Evolutionary conservation across 352 stramenopile genomes (phyloP), one percentile per base, ranked within the genome.

Genomic region (Peronospora belbahrii): DNA sequence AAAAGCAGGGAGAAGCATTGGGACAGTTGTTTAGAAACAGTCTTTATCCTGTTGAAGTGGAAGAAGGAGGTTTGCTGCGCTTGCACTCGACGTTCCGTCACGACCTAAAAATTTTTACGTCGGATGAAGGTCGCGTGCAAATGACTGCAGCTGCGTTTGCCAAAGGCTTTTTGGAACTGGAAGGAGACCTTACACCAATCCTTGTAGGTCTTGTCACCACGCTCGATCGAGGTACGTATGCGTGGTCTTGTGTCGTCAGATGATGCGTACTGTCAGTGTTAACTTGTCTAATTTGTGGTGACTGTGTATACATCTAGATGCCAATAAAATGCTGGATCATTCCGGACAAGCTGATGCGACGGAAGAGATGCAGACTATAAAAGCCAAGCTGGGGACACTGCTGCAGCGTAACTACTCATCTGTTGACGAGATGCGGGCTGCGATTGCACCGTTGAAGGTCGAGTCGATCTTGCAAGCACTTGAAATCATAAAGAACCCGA

Each of bases 101-200:
- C 74, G 97, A 99, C 62, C 73, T 99, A 22, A 99, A 99, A 65
- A 99, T 99, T 49, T 99, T 98, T 62, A 98, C 96, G 6, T 97
- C 83, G 3, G 96, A 99, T 59, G 97, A 99, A 85, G 97, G 97
- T 0, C 76, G 97, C 15, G 97, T 99, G 23, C 98, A 99, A 74
- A 99, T 99, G 71, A 99, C 97, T 15, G 97, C 96, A 0, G 97
- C 97, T n/a, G 95, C 96, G 4, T 99, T 99, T 62, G 93, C 96
- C 11, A 99, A 99, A 68, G 97, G 96, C 5, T 94, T 99, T 59
- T 67, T 99, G 0, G 96, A 99, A 60, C 73, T 99, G 0, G 97
- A 99, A 70, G 96, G 96, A 25, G 95, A 99, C 48, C 78, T 99
- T 30, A 98, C 96, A 17, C 97, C 97, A 6, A 99, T 99, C 58